Percentiles rank a stretch among this genome's conserved stretches.
These are phyloP conservation scores for Ceratocystis ficicola DNA, from an alignment of 2,329 filamentous ascomycete species.

Conservation along the genomic window DNA sequence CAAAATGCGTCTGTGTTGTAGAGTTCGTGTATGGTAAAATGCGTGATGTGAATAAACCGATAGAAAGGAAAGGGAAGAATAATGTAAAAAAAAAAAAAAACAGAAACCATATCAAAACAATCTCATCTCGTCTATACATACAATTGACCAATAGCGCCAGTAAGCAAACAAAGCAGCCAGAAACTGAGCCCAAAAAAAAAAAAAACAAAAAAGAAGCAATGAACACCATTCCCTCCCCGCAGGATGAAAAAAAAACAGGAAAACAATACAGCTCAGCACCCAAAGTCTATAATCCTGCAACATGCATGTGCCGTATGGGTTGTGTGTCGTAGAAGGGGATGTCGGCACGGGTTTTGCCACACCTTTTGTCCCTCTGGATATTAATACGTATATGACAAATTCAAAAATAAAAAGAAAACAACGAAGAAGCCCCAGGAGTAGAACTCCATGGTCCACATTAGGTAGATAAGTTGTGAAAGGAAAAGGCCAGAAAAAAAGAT, in stretches of 20 bases:
- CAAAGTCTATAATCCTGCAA: background rate
- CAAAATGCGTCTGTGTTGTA: background rate
- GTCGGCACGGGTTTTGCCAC: background rate
- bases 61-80: background rate
- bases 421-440: background rate
- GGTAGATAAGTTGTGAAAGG: background rate
- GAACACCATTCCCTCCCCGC: background rate
- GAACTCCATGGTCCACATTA: background rate
- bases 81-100: background rate
- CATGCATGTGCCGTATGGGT: background rate
- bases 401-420: conserved; percentile 1
- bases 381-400: background rate
- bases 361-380: background rate
- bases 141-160: conserved; percentile 1
- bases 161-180: background rate
- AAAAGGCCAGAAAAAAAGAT: background rate
- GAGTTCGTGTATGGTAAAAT: background rate
- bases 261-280: background rate
- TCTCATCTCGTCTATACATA: background rate
- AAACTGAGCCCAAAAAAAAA: background rate
- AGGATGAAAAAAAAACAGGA: background rate
- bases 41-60: background rate
- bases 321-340: background rate
- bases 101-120: background rate
- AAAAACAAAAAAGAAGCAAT: background rate